Evolutionary conservation across 1,284 basidiomycete species (phyloP).

Genomic region (Apiotrichum domesticum): DNA sequence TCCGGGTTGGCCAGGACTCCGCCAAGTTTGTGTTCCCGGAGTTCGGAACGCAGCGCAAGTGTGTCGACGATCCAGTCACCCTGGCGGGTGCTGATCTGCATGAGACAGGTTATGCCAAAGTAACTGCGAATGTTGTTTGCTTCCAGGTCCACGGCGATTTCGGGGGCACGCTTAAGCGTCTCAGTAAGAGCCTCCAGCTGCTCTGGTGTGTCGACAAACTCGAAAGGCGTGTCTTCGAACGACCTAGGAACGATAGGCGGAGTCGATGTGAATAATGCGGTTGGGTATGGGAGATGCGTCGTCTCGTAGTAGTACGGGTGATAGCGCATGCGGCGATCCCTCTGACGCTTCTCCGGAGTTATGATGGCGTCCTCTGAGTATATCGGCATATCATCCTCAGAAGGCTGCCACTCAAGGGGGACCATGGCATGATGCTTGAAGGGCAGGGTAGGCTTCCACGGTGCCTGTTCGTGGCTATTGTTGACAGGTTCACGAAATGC

Average conservation of each 20-base stretch:
- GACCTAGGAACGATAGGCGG: slow-evolving; percentile 51
- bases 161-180: slow-evolving; percentile 59
- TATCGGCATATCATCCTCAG: slow-evolving; percentile 14
- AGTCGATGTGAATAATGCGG: slow-evolving; percentile 59
- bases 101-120: slow-evolving; percentile 81
- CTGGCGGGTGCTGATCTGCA: slow-evolving; percentile 82
- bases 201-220: slow-evolving; percentile 62
- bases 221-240: slow-evolving; percentile 65
- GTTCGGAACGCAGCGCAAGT: slow-evolving; percentile 66
- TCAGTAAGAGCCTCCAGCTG: slow-evolving; percentile 61
- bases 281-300: slow-evolving; percentile 63
- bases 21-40: slow-evolving; percentile 53
- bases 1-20: slow-evolving; percentile 71
- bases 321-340: slow-evolving; percentile 5
- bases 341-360: not conserved
- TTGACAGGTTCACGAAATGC: slow-evolving; percentile 58
- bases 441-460: slow-evolving; percentile 57
- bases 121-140: slow-evolving; percentile 84
- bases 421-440: slow-evolving; percentile 71
- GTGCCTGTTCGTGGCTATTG: slow-evolving; percentile 53
- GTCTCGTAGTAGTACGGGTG: slow-evolving; percentile 83
- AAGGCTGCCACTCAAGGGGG: slow-evolving; percentile 54
- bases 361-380: not conserved
- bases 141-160: slow-evolving; percentile 91
- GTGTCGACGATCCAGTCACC: slow-evolving; percentile 85